A percentile compares a stretch with the other conserved stretches of the same genome.
Conservation (phyloP, 345 rosid genomes). For the Lenwebbia sp. region DNA sequence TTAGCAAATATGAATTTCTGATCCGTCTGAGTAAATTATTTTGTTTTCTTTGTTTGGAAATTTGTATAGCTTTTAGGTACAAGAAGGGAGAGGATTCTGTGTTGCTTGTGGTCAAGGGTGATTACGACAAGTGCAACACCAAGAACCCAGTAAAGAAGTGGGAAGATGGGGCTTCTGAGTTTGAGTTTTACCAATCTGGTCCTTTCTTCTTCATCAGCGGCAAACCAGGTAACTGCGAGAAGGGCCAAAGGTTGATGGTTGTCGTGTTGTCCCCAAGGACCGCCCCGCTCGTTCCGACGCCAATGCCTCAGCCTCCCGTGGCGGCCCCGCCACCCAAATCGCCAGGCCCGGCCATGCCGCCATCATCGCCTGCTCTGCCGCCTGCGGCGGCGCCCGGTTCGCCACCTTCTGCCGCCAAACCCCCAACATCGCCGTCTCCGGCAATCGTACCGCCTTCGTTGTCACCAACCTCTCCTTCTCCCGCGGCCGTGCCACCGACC, state of each 20-base stretch:
- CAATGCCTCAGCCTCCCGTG: background rate
- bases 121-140: constrained; percentile 6
- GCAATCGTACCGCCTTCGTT: background rate
- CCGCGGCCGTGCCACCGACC: background rate
- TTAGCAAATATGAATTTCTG: background rate
- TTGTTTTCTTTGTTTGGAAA: background rate
- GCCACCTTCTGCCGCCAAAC: background rate
- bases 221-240: background rate
- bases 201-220: constrained; percentile 15
- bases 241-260: constrained; percentile 5
- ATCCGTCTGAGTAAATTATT: background rate
- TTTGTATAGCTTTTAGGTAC: constrained; percentile 4
- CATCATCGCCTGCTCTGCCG: background rate
- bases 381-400: background rate
- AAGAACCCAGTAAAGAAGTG: background rate
- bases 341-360: background rate
- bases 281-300: background rate
- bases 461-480: background rate
- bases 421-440: background rate
- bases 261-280: background rate
- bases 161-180: constrained; percentile 3
- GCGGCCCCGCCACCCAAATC: background rate
- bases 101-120: constrained; percentile 3
- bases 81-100: constrained; percentile 5
- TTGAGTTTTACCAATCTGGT: constrained; percentile 2